phyloP scores from a whole-genome alignment of 352 stramenopile species.

The Chrysophaeum taylorii region DNA sequence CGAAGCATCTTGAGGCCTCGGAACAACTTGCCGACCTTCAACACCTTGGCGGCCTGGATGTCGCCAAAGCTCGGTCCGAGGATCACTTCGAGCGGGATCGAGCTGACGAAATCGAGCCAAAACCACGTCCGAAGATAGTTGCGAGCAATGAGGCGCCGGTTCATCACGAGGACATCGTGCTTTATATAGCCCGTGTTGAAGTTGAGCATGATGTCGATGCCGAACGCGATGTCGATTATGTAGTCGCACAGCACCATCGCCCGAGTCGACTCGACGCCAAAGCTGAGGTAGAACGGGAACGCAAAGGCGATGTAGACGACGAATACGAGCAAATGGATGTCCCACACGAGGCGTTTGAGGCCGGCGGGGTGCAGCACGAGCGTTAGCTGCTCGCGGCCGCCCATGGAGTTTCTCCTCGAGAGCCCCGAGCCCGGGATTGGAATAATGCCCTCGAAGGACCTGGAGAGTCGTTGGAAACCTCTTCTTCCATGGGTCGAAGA shows the following conservation, averaged over 20 bases:
- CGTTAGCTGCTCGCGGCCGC: too few relatives aligned
- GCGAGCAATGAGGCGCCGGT: not conserved
- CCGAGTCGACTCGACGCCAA: not conserved
- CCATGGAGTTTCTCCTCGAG: too few relatives aligned
- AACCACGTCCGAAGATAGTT: not conserved
- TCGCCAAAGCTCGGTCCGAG: not conserved
- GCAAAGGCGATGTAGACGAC: not conserved
- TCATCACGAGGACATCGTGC: not conserved
- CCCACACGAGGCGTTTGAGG: not conserved
- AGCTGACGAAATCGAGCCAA: not conserved
- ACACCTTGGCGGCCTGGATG: not conserved
- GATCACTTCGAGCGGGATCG: not conserved
- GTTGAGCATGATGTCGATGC: not conserved
- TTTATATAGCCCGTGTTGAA: not conserved
- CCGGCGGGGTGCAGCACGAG: not conserved
- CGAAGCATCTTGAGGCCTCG: not conserved
- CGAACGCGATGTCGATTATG: not conserved
- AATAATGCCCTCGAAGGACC: too few relatives aligned
- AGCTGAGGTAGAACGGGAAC: not conserved
- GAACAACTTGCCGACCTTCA: not conserved
- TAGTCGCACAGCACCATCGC: not conserved
- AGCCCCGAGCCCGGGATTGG: too few relatives aligned
- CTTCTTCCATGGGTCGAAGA: too few relatives aligned
- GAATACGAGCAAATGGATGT: not conserved
- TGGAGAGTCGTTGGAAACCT: too few relatives aligned